Conservation (phyloP, 2,329 filamentous ascomycete genomes). For the Cercospora zeina region DNA sequence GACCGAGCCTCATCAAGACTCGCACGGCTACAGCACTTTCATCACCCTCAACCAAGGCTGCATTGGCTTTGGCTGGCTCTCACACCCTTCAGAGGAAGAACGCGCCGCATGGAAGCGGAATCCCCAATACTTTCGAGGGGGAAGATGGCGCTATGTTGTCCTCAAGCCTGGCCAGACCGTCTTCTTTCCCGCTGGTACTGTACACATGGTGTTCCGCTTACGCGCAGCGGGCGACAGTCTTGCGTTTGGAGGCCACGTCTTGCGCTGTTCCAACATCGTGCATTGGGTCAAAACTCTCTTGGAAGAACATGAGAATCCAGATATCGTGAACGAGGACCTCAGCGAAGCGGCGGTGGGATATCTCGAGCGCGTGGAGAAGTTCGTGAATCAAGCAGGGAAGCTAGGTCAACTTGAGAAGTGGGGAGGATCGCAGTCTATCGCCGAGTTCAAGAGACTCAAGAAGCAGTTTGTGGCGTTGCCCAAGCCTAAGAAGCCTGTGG, state of each 20-base stretch:
- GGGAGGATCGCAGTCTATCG: constrained; percentile 34
- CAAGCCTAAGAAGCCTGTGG: constrained; percentile 9
- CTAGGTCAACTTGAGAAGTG: constrained; percentile 33
- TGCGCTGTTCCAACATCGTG: constrained; percentile 42
- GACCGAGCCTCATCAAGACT: constrained; percentile 41
- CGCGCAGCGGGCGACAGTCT: constrained; percentile 36
- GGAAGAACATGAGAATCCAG: constrained; percentile 46
- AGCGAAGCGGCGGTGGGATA: constrained; percentile 41
- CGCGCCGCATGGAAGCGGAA: constrained; percentile 32
- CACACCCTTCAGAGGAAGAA: constrained; percentile 32
- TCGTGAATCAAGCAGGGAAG: constrained; percentile 34
- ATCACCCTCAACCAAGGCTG: constrained; percentile 39
- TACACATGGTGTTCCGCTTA: constrained; percentile 41
- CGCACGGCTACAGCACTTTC: constrained; percentile 40
- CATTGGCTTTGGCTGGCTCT: constrained; percentile 40
- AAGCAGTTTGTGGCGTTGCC: constrained; percentile 28
- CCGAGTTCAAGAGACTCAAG: constrained; percentile 37
- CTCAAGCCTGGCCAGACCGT: constrained; percentile 38
- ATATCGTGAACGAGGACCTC: constrained; percentile 50
- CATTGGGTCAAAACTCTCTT: constrained; percentile 50
- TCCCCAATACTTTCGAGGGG: constrained; percentile 28
- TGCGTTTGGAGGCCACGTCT: constrained; percentile 39
- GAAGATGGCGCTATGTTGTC: constrained; percentile 38
- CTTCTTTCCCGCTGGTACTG: constrained; percentile 39
- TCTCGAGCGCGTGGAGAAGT: constrained; percentile 36